Conservation (phyloP, 2,329 filamentous ascomycete species). For the Paraphoma chrysanthemicola region DNA sequence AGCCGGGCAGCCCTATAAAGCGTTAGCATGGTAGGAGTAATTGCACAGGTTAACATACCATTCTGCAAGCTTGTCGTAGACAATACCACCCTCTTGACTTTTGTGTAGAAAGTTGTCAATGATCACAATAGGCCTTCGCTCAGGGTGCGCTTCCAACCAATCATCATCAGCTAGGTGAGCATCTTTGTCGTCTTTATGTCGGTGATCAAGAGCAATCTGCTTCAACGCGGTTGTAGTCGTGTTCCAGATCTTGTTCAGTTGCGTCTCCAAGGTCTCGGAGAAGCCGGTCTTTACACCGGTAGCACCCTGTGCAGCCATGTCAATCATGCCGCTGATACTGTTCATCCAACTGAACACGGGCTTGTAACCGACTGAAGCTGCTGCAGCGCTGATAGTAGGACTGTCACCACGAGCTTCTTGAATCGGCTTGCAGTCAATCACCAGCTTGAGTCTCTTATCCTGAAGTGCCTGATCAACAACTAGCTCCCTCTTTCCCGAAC, state of each 20-base stretch:
- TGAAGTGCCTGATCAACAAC: slow-evolving; percentile 84
- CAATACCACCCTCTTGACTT: slow-evolving; percentile 56
- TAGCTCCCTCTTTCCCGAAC: slow-evolving; percentile 88
- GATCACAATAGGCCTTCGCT: slow-evolving; percentile 80
- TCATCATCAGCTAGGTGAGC: slow-evolving; percentile 78
- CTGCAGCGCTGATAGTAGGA: slow-evolving; percentile 81
- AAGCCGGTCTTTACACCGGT: slow-evolving; percentile 95
- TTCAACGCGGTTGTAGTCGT: slow-evolving; percentile 82
- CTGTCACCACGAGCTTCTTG: slow-evolving; percentile 89
- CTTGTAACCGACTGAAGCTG: slow-evolving; percentile 83
- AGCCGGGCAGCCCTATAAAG: slow-evolving; percentile 72
- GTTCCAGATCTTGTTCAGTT: slow-evolving; percentile 87
- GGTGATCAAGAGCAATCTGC: slow-evolving; percentile 72
- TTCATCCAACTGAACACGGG: slow-evolving; percentile 98
- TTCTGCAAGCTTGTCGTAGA: slow-evolving; percentile 69
- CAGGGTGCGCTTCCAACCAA: slow-evolving; percentile 88
- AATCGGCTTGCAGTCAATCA: slow-evolving; percentile 92
- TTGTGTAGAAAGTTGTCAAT: slow-evolving; percentile 93
- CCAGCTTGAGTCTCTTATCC: slow-evolving; percentile 75
- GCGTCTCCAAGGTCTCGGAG: slow-evolving; percentile 88
- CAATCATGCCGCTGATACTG: slow-evolving; percentile 88
- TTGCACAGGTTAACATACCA: slow-evolving; percentile 58
- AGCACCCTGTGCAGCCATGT: slow-evolving; percentile 90
- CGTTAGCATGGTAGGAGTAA: slow-evolving; percentile 9
- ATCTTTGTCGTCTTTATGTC: slow-evolving; percentile 77